Evolutionary conservation across 495 filamentous ascomycete species (phyloP).

Genomic region (Mytilinidion resinicola): DNA sequence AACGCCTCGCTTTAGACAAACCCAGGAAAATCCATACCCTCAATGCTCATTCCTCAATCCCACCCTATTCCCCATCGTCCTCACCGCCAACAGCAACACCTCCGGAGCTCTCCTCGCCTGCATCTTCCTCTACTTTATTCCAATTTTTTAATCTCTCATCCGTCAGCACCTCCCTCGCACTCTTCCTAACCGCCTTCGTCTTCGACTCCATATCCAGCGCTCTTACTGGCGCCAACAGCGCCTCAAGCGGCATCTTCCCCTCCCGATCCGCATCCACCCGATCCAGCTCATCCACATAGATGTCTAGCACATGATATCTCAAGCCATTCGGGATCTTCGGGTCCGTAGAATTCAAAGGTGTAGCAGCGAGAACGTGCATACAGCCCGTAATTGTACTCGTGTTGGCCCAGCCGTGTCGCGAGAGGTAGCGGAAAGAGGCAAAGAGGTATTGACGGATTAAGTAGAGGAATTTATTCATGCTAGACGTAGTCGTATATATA

Average conservation of each 20-base stretch:
- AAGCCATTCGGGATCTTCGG: constrained; percentile 67
- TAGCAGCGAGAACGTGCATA: constrained; percentile 36
- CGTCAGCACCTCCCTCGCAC: constrained; percentile 63
- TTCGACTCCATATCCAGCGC: constrained; percentile 48
- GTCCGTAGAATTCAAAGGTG: constrained; percentile 42
- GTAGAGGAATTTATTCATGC: constrained; percentile 85
- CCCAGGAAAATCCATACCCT: neutral
- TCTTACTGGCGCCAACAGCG: constrained; percentile 55
- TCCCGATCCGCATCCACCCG: constrained; percentile 57
- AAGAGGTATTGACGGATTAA: constrained; percentile 72
- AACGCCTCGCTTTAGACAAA: constrained; percentile 20
- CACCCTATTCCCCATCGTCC: constrained; percentile 59
- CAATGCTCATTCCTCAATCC: constrained; percentile 54
- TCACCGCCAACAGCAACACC: constrained; percentile 43
- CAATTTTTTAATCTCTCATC: constrained; percentile 67
- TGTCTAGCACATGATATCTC: constrained; percentile 80
- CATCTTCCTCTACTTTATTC: constrained; percentile 40
- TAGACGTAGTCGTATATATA: neutral
- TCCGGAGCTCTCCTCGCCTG: constrained; percentile 30
- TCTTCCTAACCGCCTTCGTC: constrained; percentile 65
- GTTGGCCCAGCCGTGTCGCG: constrained; percentile 32
- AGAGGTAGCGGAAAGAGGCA: constrained; percentile 56
- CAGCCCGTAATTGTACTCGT: constrained; percentile 31
- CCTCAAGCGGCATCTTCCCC: constrained; percentile 41
- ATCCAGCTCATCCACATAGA: constrained; percentile 71